Conservation (phyloP, 73 alveolate species). For the Paramecium octaurelia region DNA sequence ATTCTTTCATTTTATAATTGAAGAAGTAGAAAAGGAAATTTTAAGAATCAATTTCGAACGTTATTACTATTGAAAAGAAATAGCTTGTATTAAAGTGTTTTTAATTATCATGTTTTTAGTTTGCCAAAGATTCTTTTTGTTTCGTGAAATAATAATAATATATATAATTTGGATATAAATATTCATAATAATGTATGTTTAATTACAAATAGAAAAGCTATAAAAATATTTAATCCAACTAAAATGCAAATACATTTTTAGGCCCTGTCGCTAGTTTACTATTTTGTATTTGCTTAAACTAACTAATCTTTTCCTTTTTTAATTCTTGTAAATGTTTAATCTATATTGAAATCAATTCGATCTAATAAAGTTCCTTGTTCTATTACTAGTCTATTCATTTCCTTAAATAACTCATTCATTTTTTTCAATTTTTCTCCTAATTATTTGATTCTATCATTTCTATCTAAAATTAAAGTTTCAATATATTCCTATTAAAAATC, state of each 20-base stretch:
- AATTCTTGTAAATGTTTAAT: not conserved
- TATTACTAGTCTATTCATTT: conserved; percentile 28
- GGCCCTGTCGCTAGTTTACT: not conserved
- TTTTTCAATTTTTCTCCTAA: conserved; percentile 31
- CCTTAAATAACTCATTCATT: conserved; percentile 19
- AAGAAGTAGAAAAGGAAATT: too few relatives aligned
- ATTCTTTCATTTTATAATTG: too few relatives aligned
- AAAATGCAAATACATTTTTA: conserved; percentile 10
- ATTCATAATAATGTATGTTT: conserved; percentile 19
- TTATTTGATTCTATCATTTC: conserved; percentile 14
- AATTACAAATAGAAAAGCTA: not conserved
- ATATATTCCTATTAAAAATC: conserved; percentile 17
- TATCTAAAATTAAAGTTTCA: not conserved
- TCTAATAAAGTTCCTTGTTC: conserved; percentile 33
- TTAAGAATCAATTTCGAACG: too few relatives aligned
- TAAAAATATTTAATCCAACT: conserved; percentile 29
- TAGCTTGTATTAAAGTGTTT: too few relatives aligned
- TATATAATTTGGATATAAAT: not conserved
- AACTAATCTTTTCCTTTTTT: conserved; percentile 34
- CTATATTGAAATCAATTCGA: conserved; percentile 37
- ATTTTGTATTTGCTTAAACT: conserved; percentile 3
- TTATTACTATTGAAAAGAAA: too few relatives aligned
- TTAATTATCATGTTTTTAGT: too few relatives aligned
- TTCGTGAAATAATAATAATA: not conserved
- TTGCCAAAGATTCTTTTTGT: too few relatives aligned